Evolutionary conservation across 495 filamentous ascomycete genomes (phyloP), one percentile per base, ranked within the genome.

Genomic region (Neurospora sp.): DNA sequence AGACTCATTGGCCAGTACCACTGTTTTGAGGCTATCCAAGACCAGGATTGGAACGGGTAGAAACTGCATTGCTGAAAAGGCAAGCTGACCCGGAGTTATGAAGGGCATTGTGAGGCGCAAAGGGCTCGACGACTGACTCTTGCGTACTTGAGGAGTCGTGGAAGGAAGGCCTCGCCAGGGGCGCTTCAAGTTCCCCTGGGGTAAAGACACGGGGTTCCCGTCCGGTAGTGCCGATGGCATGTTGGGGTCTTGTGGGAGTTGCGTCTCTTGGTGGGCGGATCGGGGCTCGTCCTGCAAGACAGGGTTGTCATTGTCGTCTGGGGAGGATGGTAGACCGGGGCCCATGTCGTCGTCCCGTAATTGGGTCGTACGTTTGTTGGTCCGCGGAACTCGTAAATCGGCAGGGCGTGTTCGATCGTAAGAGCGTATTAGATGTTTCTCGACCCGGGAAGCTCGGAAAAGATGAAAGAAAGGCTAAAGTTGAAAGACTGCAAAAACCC

Each of bases 1-100:
- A 16, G 91, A 89, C 69, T 92, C 90, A 77, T 93, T 93, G 10
- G 90, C 90, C 20, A 93, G 77, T 5, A 91, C 83, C 3, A 92
- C 84, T 0, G 88, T 90, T 80, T 92, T 92, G 59, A 85, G 70
- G 42, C 83, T 84, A 20, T 86, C 88, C 46, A 92, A 79, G 2
- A 92, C 87, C 22, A 93, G 76, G 22, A 92, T 76, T 3, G 91
- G 91, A 31, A 90, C 88, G 1, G 91, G 91, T 18, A 92, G 84
- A 75, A 91, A 91, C 78, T 92, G 89, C 77, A 92, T 80, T 3
- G 89, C 87, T 1, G 89, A 85, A 71, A 92, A 86, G 11, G 91
- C 88, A 20, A 89, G 78, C 70, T 85, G 83, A 16, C 81, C 81
- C 0, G 80, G 81, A 0, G 82, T 80, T 41, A 82, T 79, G 59